Conservation (phyloP, 2,329 filamentous ascomycete species). For the Fusarium sp. region DNA sequence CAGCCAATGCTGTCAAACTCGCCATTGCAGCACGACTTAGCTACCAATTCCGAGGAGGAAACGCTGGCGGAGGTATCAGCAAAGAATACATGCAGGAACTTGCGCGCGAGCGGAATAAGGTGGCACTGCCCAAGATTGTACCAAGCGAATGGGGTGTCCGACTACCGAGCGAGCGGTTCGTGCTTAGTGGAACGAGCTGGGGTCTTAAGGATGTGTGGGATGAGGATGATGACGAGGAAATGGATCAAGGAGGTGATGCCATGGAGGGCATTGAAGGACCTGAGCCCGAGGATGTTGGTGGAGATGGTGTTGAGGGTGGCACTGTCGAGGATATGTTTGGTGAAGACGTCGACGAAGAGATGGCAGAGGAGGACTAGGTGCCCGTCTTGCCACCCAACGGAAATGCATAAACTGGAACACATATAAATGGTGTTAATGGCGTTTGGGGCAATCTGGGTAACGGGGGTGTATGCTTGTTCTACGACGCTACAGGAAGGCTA, state of each 20-base stretch:
- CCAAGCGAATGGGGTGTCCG: constrained; percentile 76
- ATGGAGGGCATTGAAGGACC: constrained; percentile 62
- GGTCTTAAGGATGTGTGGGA: constrained; percentile 71
- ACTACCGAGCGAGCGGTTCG: constrained; percentile 75
- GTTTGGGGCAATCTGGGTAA: constrained; percentile 19
- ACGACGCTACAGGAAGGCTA: not conserved
- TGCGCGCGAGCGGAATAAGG: constrained; percentile 76
- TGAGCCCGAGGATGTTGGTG: constrained; percentile 57
- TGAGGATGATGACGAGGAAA: constrained; percentile 59
- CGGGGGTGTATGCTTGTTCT: constrained; percentile 17
- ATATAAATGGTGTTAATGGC: constrained; percentile 35
- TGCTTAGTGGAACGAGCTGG: constrained; percentile 74
- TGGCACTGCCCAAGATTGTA: constrained; percentile 71
- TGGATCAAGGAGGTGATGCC: constrained; percentile 57
- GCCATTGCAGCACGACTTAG: constrained; percentile 76
- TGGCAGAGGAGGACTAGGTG: constrained; percentile 58
- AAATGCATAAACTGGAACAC: constrained; percentile 7
- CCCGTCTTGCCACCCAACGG: constrained; percentile 13
- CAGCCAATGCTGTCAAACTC: constrained; percentile 75
- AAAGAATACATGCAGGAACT: constrained; percentile 84
- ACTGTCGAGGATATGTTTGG: constrained; percentile 68
- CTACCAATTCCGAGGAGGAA: constrained; percentile 74
- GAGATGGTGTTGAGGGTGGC: constrained; percentile 62
- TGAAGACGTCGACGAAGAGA: constrained; percentile 67
- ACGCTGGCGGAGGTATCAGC: constrained; percentile 65